Evolutionary conservation across 1,139 yeast genomes (phyloP).

Genomic region (Candida sp.): DNA sequence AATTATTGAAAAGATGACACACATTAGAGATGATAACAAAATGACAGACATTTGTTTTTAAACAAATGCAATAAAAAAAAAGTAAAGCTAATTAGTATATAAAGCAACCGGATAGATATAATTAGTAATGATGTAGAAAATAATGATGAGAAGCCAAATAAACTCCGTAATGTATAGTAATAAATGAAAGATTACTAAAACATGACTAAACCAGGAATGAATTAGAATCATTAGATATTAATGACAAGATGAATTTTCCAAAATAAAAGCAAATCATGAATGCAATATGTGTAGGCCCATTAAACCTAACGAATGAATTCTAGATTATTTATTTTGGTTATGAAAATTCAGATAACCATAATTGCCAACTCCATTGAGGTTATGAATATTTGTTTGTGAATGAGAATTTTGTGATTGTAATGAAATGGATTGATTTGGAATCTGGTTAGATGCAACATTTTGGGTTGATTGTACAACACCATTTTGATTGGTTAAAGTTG

Average conservation of each 20-base stretch:
- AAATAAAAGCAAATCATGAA: too few species aligned
- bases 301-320: too few species aligned
- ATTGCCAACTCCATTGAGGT: conserved; percentile 26
- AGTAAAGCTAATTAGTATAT: not conserved
- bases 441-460: not conserved
- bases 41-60: not conserved
- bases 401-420: not conserved
- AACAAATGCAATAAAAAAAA: not conserved
- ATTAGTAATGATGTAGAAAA: not conserved
- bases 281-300: too few species aligned
- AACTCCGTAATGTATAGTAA: not conserved
- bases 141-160: not conserved
- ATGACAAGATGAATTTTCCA: not conserved
- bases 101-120: not conserved
- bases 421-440: not conserved
- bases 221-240: not conserved
- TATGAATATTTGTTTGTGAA: not conserved
- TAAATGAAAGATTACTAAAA: not conserved
- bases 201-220: not conserved
- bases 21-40: conserved; percentile 1
- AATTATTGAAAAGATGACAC: conserved; percentile 5
- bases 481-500: conserved; percentile 10
- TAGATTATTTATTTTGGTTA: conserved; percentile 5
- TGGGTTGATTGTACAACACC: not conserved
- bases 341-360: conserved; percentile 37